phyloP scores from a whole-genome alignment of 148 eudicot species.

The Polygonum maritimum region DNA sequence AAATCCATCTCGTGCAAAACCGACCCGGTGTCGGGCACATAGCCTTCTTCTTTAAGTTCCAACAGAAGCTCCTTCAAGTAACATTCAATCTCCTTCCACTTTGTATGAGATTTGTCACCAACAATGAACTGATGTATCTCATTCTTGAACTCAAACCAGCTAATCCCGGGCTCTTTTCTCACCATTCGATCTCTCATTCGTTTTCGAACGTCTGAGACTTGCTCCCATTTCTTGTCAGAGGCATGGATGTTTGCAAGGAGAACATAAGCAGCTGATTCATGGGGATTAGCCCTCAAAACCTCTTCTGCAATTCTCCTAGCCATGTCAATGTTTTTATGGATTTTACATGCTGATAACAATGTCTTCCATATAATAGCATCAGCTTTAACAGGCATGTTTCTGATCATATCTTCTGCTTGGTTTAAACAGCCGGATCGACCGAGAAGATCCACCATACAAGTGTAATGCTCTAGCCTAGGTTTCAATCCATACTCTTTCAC shows the following conservation, averaged over 20 bases:
- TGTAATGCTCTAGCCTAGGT: slow-evolving; percentile 65
- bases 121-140: slow-evolving; percentile 54
- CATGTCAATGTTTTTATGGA: slow-evolving; percentile 54
- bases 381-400: slow-evolving; percentile 62
- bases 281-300: slow-evolving; percentile 44
- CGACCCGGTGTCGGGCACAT: slow-evolving; percentile 55
- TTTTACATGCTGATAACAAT: slow-evolving; percentile 72
- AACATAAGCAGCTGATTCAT: slow-evolving; percentile 66
- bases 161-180: slow-evolving; percentile 75
- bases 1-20: slow-evolving; percentile 67
- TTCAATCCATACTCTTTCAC: slow-evolving; percentile 30
- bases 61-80: slow-evolving; percentile 52
- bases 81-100: slow-evolving; percentile 35
- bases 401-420: slow-evolving; percentile 58
- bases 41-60: slow-evolving; percentile 55
- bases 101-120: slow-evolving; percentile 63
- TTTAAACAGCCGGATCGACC: slow-evolving; percentile 61
- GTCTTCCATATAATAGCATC: slow-evolving; percentile 85
- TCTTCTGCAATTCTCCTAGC: slow-evolving; percentile 58
- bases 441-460: slow-evolving; percentile 74
- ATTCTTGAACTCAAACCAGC: slow-evolving; percentile 78
- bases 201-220: slow-evolving; percentile 59
- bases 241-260: slow-evolving; percentile 68
- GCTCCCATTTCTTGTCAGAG: slow-evolving; percentile 55
- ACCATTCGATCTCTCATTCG: slow-evolving; percentile 54